These are phyloP conservation scores for Basipetospora chlamydospora DNA, from an alignment of 2,329 filamentous ascomycete genomes.

Conservation along the genomic window DNA sequence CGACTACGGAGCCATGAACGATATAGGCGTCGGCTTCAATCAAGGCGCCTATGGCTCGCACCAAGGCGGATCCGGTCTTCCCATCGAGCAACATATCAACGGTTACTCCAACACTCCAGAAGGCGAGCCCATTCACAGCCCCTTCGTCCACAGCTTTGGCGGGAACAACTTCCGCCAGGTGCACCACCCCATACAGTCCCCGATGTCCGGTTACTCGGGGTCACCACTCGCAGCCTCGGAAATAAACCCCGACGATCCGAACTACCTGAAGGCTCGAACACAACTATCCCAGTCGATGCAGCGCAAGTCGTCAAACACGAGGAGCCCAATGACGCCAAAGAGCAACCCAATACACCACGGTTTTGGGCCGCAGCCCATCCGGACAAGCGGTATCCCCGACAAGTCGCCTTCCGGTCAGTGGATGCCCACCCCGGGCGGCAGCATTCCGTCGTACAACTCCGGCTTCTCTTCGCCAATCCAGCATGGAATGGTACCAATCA, in stretches of 20 bases:
- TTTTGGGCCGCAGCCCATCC: constrained; percentile 67
- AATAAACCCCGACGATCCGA: constrained; percentile 26
- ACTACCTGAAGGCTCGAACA: constrained; percentile 46
- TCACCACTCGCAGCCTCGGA: constrained; percentile 29
- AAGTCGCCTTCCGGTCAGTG: constrained; percentile 81
- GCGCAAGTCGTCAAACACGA: constrained; percentile 57
- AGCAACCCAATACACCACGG: constrained; percentile 60
- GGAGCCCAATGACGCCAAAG: constrained; percentile 76
- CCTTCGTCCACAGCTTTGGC: constrained; percentile 67
- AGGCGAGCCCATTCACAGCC: constrained; percentile 80
- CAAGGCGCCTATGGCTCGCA: constrained; percentile 39
- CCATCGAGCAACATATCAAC: constrained; percentile 56
- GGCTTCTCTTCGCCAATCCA: constrained; percentile 74
- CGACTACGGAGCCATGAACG: constrained; percentile 40
- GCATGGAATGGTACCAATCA: constrained; percentile 59
- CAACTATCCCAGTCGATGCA: constrained; percentile 50
- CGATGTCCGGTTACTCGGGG: constrained; percentile 21
- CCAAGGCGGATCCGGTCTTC: constrained; percentile 39
- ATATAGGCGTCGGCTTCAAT: constrained; percentile 40
- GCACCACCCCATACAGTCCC: constrained; percentile 31
- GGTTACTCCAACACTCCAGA: constrained; percentile 87
- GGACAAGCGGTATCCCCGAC: constrained; percentile 54
- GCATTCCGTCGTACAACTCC: constrained; percentile 76
- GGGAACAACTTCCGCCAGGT: constrained; percentile 62
- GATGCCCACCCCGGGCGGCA: constrained; percentile 68